phyloP scores from a whole-genome alignment of 2,329 filamentous ascomycete species.

The Apiospora arundinis region DNA sequence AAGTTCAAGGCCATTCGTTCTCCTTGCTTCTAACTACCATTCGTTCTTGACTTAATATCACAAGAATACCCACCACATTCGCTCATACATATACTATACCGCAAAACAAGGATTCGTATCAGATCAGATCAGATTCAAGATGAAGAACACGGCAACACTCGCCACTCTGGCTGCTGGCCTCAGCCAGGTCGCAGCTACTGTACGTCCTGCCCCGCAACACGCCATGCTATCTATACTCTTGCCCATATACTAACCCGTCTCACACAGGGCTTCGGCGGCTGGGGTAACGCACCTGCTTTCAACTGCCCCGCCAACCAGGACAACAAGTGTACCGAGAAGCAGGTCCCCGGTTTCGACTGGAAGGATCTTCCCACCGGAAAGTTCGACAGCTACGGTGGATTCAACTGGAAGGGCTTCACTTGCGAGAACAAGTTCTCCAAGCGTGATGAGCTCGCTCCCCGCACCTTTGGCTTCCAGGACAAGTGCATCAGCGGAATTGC shows the following conservation, averaged over 20 bases:
- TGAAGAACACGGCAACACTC: constrained; percentile 59
- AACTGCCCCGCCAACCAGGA: constrained; percentile 22
- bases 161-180: constrained; percentile 58
- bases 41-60: constrained; percentile 37
- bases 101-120: constrained; percentile 21
- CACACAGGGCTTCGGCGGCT: constrained; percentile 29
- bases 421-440: constrained; percentile 67
- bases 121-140: constrained; percentile 41
- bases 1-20: constrained; percentile 63
- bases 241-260: not conserved
- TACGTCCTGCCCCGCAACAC: constrained; percentile 35
- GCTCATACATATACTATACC: constrained; percentile 19
- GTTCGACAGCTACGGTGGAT: constrained; percentile 73
- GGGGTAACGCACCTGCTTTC: constrained; percentile 39
- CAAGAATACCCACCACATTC: constrained; percentile 22
- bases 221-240: not conserved
- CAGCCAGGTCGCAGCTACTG: constrained; percentile 56
- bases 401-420: constrained; percentile 75
- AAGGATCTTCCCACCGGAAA: constrained; percentile 63
- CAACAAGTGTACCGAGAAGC: constrained; percentile 23
- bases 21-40: constrained; percentile 49
- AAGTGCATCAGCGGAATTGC: constrained; percentile 68
- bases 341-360: constrained; percentile 71
- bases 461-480: constrained; percentile 50
- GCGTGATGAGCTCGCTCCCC: constrained; percentile 61